Evolutionary conservation across 1,284 basidiomycete species (phyloP).

Genomic region (Schizophyllum amplum): DNA sequence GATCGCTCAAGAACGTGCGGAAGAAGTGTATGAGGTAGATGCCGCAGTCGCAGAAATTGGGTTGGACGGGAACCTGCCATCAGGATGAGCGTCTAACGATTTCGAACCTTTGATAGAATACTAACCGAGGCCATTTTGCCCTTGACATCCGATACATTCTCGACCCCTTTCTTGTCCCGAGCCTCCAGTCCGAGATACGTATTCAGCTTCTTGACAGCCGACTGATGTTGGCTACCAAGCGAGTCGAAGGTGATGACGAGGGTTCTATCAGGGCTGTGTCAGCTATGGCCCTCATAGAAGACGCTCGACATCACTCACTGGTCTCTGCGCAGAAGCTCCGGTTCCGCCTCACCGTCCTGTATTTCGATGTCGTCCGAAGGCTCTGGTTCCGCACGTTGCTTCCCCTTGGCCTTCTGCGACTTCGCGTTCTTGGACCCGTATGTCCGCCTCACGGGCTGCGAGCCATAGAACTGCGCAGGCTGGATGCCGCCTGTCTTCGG

Average conservation of each 20-base stretch:
- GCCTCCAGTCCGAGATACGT: constrained; percentile 78
- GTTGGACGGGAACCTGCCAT: constrained; percentile 66
- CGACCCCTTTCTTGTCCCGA: constrained; percentile 56
- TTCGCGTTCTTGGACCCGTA: not conserved
- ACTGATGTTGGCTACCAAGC: constrained; percentile 60
- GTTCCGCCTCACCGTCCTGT: not conserved
- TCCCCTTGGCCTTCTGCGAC: constrained; percentile 46
- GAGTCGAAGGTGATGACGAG: constrained; percentile 87
- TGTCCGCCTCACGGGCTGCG: not conserved
- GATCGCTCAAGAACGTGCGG: constrained; percentile 59
- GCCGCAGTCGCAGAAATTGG: constrained; percentile 84
- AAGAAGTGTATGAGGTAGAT: constrained; percentile 77
- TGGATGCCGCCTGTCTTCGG: not conserved
- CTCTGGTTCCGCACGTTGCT: constrained; percentile 77
- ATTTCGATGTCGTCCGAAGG: constrained; percentile 49
- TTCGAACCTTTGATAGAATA: constrained; percentile 4
- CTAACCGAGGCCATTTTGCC: constrained; percentile 42
- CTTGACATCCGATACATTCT: constrained; percentile 28
- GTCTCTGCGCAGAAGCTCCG: not conserved
- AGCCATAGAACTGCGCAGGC: not conserved
- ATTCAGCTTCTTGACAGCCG: constrained; percentile 53
- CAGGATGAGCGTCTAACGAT: constrained; percentile 3
- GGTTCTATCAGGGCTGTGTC: constrained; percentile 36
- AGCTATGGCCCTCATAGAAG: not conserved
- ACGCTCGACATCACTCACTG: too few relatives aligned